Percentiles rank a stretch among this genome's conserved stretches.
Evolutionary conservation across 2,329 filamentous ascomycete genomes (phyloP).

Genomic region (Fusarium cyanostomum): DNA sequence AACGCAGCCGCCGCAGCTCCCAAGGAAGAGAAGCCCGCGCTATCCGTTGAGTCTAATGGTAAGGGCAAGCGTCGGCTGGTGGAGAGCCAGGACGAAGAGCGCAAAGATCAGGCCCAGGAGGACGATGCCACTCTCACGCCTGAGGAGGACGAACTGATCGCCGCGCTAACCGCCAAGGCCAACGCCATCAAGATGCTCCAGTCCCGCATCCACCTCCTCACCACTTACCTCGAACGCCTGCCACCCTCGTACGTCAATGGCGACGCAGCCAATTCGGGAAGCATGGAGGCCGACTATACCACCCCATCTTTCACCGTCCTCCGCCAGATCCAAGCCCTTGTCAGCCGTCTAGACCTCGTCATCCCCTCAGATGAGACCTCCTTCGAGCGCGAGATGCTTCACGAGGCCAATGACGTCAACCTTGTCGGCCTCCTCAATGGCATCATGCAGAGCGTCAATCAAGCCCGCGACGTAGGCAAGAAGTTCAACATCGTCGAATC

Average conservation of each 20-base stretch:
- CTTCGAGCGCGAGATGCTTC: conserved; percentile 75
- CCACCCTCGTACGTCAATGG: conserved; percentile 71
- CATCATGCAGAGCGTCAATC: conserved; percentile 76
- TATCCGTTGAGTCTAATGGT: conserved; percentile 58
- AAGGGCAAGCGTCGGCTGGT: conserved; percentile 62
- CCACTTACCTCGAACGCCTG: conserved; percentile 78
- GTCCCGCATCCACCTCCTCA: conserved; percentile 75
- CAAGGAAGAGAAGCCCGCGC: conserved; percentile 54
- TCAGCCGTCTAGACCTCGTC: conserved; percentile 84
- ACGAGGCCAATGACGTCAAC: conserved; percentile 85
- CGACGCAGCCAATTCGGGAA: conserved; percentile 51
- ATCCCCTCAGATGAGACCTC: conserved; percentile 73
- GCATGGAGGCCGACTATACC: conserved; percentile 51
- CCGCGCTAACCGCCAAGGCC: conserved; percentile 81
- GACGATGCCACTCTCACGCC: conserved; percentile 59
- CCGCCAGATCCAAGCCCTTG: conserved; percentile 86
- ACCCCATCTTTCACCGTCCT: conserved; percentile 76
- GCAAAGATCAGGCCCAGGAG: conserved; percentile 41
- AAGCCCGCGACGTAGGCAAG: conserved; percentile 77
- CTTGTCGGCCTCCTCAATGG: conserved; percentile 79
- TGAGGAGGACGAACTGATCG: conserved; percentile 70
- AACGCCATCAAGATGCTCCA: conserved; percentile 96
- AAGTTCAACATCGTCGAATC: conserved; percentile 73
- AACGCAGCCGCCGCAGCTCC: conserved; percentile 72
- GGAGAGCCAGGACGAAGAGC: conserved; percentile 44